Evolutionary conservation across 495 filamentous ascomycete genomes (phyloP).

Genomic region (Hypomontagnella monticulosa): DNA sequence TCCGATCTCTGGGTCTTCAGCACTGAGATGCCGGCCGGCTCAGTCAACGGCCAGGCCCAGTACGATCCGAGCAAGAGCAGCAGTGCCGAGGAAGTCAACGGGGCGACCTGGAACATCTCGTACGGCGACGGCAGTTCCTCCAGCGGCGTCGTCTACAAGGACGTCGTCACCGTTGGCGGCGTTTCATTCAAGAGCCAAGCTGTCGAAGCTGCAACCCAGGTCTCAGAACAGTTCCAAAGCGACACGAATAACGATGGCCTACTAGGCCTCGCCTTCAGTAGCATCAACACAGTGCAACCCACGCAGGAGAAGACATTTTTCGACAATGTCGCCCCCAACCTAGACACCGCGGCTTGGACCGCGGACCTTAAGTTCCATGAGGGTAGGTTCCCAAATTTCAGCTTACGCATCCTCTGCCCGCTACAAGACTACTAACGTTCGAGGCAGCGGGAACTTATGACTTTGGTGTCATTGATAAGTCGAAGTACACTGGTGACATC

Average conservation of each 20-base stretch:
- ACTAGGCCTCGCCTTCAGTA: conserved; percentile 75
- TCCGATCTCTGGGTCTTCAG: conserved; percentile 69
- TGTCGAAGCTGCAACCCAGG: conserved; percentile 70
- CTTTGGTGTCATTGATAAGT: conserved; percentile 72
- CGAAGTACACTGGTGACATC: conserved; percentile 70
- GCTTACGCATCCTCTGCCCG: not conserved
- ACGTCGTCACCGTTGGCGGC: conserved; percentile 72
- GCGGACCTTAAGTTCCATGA: conserved; percentile 70
- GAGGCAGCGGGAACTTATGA: conserved; percentile 68
- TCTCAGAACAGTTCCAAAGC: conserved; percentile 66
- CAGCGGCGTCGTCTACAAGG: conserved; percentile 72
- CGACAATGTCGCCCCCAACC: conserved; percentile 66
- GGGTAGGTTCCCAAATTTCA: conserved; percentile 27
- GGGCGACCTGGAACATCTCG: conserved; percentile 69
- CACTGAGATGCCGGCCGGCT: conserved; percentile 53
- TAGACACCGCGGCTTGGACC: conserved; percentile 71
- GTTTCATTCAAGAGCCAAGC: conserved; percentile 69
- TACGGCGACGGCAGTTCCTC: conserved; percentile 77
- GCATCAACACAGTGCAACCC: conserved; percentile 74
- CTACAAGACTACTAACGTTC: conserved; percentile 4
- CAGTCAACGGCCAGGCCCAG: conserved; percentile 56
- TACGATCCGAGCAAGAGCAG: conserved; percentile 62
- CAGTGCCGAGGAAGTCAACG: conserved; percentile 58
- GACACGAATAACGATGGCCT: conserved; percentile 73
- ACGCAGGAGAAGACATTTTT: conserved; percentile 72